A percentile compares a stretch with the other conserved stretches of the same genome.
Evolutionary conservation across 2,329 filamentous ascomycete species (phyloP).

Genomic region (Cryphonectria naterciae): DNA sequence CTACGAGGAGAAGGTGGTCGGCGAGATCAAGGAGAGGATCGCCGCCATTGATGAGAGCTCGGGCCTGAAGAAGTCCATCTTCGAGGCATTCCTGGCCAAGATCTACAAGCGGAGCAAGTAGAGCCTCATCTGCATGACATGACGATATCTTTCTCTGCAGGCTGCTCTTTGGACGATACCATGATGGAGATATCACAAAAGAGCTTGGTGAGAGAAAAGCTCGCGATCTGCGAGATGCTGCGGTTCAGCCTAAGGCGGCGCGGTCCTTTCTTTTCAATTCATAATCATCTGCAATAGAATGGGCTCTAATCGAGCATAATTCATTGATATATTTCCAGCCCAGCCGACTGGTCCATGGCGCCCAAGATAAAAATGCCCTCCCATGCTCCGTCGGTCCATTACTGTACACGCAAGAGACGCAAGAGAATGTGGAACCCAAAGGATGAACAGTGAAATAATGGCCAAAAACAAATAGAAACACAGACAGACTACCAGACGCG

Average conservation of each 20-base stretch:
- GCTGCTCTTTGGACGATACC: constrained; percentile 20
- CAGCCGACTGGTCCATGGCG: neutral
- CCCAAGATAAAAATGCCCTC: neutral
- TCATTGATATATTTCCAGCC: constrained; percentile 13
- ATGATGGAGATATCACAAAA: constrained; percentile 5
- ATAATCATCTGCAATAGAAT: constrained; percentile 16
- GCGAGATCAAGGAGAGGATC: constrained; percentile 78
- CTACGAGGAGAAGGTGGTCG: constrained; percentile 86
- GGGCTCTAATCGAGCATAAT: constrained; percentile 18
- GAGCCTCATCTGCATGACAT: constrained; percentile 24
- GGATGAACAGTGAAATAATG: neutral
- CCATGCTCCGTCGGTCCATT: constrained; percentile 18
- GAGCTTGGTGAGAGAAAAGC: neutral
- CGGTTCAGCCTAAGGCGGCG: neutral
- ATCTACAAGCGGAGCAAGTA: constrained; percentile 99
- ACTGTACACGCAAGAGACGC: constrained; percentile 14
- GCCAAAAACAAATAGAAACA: neutral
- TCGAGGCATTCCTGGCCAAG: constrained; percentile 89
- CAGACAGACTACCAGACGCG: neutral
- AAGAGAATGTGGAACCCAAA: constrained; percentile 1
- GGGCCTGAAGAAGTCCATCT: constrained; percentile 88
- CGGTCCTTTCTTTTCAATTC: neutral
- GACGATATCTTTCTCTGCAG: neutral
- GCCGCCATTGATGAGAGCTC: constrained; percentile 79
- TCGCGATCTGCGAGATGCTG: neutral